Percentiles rank a stretch among this genome's conserved stretches.
Evolutionary conservation across 2,329 filamentous ascomycete genomes (phyloP).

Genomic region (Fusarium brevicatenulatum): DNA sequence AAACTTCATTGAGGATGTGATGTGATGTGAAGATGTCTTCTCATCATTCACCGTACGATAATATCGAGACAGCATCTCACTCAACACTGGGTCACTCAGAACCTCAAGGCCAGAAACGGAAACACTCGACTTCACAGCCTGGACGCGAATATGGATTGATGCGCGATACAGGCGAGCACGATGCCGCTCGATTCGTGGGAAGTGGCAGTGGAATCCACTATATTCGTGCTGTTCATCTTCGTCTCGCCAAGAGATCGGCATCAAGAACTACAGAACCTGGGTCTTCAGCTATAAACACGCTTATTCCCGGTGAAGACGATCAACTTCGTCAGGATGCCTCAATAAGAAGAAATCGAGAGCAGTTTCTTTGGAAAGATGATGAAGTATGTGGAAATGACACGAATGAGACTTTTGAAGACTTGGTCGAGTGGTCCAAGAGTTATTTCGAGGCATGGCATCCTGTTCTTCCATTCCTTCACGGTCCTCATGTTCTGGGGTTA

Average conservation of each 20-base stretch:
- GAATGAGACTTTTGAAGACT: slow-evolving; percentile 54
- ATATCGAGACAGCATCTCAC: slow-evolving; percentile 43
- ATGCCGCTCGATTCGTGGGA: slow-evolving; percentile 64
- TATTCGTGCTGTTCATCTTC: slow-evolving; percentile 63
- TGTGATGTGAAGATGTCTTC: slow-evolving; percentile 41
- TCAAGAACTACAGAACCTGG: slow-evolving; percentile 25
- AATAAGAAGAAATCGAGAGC: slow-evolving; percentile 14
- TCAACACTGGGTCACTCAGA: slow-evolving; percentile 38
- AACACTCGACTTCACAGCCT: slow-evolving; percentile 43
- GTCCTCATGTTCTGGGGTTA: slow-evolving; percentile 58
- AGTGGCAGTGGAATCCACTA: slow-evolving; percentile 70
- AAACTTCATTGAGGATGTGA: background rate
- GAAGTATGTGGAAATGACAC: slow-evolving; percentile 43
- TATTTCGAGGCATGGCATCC: slow-evolving; percentile 70
- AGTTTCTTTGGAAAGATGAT: slow-evolving; percentile 49
- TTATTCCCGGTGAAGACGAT: slow-evolving; percentile 68
- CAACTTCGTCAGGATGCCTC: slow-evolving; percentile 50
- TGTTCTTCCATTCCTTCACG: slow-evolving; percentile 65
- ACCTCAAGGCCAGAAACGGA: slow-evolving; percentile 43
- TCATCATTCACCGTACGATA: slow-evolving; percentile 44
- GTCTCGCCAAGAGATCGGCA: slow-evolving; percentile 49
- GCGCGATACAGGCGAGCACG: slow-evolving; percentile 58
- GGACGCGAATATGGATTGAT: slow-evolving; percentile 55
- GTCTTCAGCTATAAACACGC: slow-evolving; percentile 32
- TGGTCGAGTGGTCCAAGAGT: slow-evolving; percentile 60